A percentile compares a stretch with the other conserved stretches of the same genome.
Conservation (phyloP, 805 yeast species). For the Zygoascus biomembranicola region DNA sequence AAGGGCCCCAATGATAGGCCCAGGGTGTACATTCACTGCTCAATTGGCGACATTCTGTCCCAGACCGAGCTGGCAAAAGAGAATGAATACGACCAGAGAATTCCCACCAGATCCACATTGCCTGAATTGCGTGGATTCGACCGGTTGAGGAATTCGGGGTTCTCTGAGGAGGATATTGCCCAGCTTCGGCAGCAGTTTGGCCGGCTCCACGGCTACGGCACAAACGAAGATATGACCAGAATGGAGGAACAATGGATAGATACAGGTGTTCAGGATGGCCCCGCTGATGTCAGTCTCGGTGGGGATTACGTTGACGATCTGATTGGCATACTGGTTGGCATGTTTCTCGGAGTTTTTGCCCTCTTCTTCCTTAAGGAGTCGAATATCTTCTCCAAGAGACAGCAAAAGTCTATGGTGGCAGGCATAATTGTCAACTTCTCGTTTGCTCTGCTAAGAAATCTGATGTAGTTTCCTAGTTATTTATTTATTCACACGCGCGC, state of each 20-base stretch:
- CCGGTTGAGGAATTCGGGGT: constrained; percentile 73
- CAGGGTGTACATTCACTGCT: constrained; percentile 64
- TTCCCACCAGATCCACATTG: constrained; percentile 43
- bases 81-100: constrained; percentile 43
- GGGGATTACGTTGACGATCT: constrained; percentile 56
- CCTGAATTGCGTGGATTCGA: constrained; percentile 83
- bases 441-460: constrained; percentile 37
- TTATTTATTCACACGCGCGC: not conserved
- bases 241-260: constrained; percentile 88
- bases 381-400: constrained; percentile 53
- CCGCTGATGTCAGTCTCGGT: constrained; percentile 36
- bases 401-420: constrained; percentile 57
- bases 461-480: constrained; percentile 1
- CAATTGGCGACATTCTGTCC: constrained; percentile 59
- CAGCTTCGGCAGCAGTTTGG: constrained; percentile 69
- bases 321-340: constrained; percentile 65
- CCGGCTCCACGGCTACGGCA: constrained; percentile 46
- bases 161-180: constrained; percentile 65
- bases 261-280: constrained; percentile 50
- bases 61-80: constrained; percentile 52
- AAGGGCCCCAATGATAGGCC: constrained; percentile 11
- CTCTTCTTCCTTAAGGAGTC: constrained; percentile 52
- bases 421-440: constrained; percentile 64
- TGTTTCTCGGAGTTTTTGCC: constrained; percentile 65
- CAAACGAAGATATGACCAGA: constrained; percentile 35